Evolutionary conservation across 306 rosid species (phyloP).

Genomic region (Cyamopsis tetragonoloba): DNA sequence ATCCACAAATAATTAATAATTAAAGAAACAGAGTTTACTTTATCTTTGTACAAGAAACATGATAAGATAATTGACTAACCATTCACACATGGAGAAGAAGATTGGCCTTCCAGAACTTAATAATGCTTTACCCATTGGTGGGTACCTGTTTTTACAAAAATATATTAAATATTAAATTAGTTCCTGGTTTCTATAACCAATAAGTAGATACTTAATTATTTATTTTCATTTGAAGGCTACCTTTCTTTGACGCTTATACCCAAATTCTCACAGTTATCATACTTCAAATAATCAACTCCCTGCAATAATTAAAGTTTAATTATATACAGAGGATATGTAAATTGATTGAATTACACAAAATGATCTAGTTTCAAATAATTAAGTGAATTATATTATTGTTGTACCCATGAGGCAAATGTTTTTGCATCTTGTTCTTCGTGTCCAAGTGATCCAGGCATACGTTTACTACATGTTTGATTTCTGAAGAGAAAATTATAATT

Average conservation of each 20-base stretch:
- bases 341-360: background rate
- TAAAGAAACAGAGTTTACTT: no score
- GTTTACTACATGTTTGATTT: conserved; percentile 48
- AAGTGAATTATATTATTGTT: background rate
- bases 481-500: conserved; percentile 33
- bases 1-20: background rate
- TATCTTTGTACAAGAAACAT: background rate
- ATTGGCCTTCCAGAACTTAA: conserved; percentile 42
- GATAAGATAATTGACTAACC: conserved; percentile 36
- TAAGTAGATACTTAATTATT: no score
- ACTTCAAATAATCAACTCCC: conserved; percentile 68
- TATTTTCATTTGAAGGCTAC: conserved; percentile 18
- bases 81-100: conserved; percentile 61
- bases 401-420: conserved; percentile 69
- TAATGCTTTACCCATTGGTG: conserved; percentile 55
- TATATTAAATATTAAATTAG: background rate
- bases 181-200: background rate
- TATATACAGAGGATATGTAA: background rate
- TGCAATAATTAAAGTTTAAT: background rate
- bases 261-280: conserved; percentile 54
- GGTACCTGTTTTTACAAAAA: conserved; percentile 42
- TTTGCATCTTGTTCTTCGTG: conserved; percentile 65
- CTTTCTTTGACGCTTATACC: conserved; percentile 44
- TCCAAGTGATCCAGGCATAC: conserved; percentile 70
- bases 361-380: background rate